Evolutionary conservation across 2,329 filamentous ascomycete genomes (phyloP).

Genomic region (Paecilomyces sp.): DNA sequence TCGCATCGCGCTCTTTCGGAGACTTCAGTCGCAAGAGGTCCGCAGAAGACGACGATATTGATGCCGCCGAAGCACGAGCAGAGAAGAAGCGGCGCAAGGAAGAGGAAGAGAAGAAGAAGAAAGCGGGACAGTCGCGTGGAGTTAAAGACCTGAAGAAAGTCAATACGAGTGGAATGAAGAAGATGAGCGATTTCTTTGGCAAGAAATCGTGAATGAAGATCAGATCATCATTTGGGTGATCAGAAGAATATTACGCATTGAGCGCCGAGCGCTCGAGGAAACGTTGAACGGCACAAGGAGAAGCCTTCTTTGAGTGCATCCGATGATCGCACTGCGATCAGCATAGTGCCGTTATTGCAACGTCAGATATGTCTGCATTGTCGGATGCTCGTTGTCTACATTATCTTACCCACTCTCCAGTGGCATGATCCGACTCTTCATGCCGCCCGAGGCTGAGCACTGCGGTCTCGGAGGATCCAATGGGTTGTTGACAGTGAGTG

Average conservation of each 20-base stretch:
- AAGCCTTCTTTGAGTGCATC: too few species aligned
- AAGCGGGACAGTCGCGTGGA: slow-evolving; percentile 65
- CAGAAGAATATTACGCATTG: background rate
- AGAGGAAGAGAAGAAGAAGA: slow-evolving; percentile 81
- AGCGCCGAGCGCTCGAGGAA: background rate
- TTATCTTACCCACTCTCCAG: too few species aligned
- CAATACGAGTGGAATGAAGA: slow-evolving; percentile 89
- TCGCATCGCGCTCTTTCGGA: slow-evolving; percentile 54
- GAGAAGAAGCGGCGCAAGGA: slow-evolving; percentile 83
- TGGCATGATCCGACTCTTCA: too few species aligned
- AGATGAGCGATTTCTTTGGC: slow-evolving; percentile 89
- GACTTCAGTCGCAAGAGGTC: slow-evolving; percentile 39
- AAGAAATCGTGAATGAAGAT: slow-evolving; percentile 34
- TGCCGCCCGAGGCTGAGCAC: background rate
- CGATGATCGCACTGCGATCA: too few species aligned
- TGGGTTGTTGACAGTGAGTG: too few species aligned
- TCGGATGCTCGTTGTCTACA: too few species aligned
- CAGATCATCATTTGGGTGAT: background rate
- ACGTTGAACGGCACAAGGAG: too few species aligned
- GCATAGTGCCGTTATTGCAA: too few species aligned
- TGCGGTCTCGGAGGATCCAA: background rate
- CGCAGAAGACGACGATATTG: slow-evolving; percentile 28
- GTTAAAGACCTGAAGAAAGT: slow-evolving; percentile 82
- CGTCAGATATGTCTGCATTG: too few species aligned
- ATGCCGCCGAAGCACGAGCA: slow-evolving; percentile 43